These are phyloP conservation scores for Penicillium longicatenatum DNA, from an alignment of 495 filamentous ascomycete genomes.

Conservation along the genomic window DNA sequence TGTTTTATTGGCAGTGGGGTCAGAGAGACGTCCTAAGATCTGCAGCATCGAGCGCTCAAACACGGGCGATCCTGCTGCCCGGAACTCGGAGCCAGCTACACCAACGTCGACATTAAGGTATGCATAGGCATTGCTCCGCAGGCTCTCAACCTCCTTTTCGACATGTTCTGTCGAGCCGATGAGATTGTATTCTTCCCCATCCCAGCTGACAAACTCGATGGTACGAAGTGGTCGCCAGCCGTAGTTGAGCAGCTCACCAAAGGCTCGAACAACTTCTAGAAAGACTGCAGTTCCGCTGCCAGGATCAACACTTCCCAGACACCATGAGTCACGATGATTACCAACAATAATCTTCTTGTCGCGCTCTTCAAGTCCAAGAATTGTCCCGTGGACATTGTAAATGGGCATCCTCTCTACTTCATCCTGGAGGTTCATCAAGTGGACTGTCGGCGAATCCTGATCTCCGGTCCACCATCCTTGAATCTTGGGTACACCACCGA, in stretches of 20 bases:
- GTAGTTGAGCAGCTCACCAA: conserved; percentile 68
- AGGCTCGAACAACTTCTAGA: conserved; percentile 80
- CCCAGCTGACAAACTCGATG: conserved; percentile 95
- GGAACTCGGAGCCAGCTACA: conserved; percentile 72
- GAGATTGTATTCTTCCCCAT: conserved; percentile 88
- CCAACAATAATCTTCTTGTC: conserved; percentile 90
- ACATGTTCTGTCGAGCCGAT: conserved; percentile 96
- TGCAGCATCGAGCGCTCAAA: conserved; percentile 71
- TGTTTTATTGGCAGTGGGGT: conserved; percentile 72
- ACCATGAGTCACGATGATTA: conserved; percentile 93
- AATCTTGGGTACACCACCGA: conserved; percentile 70
- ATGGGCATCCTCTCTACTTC: conserved; percentile 81
- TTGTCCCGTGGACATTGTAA: conserved; percentile 84
- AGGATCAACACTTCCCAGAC: conserved; percentile 82
- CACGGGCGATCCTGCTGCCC: conserved; percentile 75
- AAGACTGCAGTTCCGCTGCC: conserved; percentile 89
- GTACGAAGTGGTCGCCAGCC: conserved; percentile 93
- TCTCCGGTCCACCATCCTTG: conserved; percentile 84
- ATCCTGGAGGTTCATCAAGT: conserved; percentile 86
- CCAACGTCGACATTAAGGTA: conserved; percentile 94
- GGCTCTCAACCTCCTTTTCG: conserved; percentile 61
- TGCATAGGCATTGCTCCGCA: conserved; percentile 66
- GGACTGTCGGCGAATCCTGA: conserved; percentile 70
- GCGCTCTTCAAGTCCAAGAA: conserved; percentile 76
- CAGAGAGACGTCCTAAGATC: conserved; percentile 69